These are phyloP conservation scores for Apium graveolens DNA, from an alignment of 129 eudicot genomes.

Conservation along the genomic window DNA sequence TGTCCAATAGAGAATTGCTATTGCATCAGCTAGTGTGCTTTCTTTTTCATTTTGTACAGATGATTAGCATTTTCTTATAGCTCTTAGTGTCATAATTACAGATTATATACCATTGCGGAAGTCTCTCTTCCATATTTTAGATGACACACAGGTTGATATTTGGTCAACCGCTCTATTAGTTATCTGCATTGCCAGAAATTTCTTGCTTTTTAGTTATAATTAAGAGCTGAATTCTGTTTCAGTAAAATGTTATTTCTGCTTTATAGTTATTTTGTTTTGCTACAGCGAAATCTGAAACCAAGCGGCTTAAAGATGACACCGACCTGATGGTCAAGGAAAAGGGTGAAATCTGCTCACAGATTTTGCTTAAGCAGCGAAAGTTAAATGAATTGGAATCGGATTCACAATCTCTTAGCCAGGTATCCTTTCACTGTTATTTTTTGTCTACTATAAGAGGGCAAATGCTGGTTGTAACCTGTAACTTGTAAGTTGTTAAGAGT, in stretches of 20 bases:
- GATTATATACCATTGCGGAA: background rate
- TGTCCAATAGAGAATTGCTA: background rate
- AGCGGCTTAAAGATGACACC: slow-evolving; percentile 49
- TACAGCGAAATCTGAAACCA: slow-evolving; percentile 57
- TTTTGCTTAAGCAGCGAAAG: slow-evolving; percentile 64
- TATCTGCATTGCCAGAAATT: background rate
- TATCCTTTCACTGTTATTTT: slow-evolving; percentile 12
- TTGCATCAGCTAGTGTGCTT: background rate
- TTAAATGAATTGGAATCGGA: slow-evolving; percentile 51
- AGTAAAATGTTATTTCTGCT: background rate
- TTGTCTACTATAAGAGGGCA: background rate
- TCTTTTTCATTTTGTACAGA: background rate
- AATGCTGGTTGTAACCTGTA: background rate
- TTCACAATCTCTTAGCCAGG: slow-evolving; percentile 66
- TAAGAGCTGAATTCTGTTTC: slow-evolving; percentile 4
- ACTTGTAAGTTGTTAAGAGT: background rate
- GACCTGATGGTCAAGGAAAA: slow-evolving; percentile 49
- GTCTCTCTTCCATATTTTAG: background rate
- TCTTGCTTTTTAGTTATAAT: background rate
- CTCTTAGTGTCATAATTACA: background rate
- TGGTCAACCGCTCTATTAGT: background rate
- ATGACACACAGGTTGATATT: background rate
- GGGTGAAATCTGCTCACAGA: slow-evolving; percentile 53
- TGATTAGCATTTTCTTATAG: background rate
- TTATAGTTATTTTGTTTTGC: background rate